These are phyloP conservation scores for Obelidium mucronatum DNA, from an alignment of 192 early-diverging fungal species.

Conservation along the genomic window DNA sequence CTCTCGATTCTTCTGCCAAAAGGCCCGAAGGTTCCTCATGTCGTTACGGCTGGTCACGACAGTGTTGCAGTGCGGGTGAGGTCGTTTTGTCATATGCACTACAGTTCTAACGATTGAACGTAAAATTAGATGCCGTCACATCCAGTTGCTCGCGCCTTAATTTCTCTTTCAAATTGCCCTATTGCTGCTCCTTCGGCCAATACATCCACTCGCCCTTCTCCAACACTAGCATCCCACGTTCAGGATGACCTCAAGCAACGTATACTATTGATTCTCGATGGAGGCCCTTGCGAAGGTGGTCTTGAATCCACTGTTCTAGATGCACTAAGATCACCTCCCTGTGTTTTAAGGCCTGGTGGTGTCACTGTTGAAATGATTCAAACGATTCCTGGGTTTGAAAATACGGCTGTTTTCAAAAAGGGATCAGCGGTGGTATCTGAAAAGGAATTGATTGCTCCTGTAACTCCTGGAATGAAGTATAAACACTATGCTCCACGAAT, in stretches of 20 bases:
- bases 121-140: conserved; percentile 79
- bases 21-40: conserved; percentile 71
- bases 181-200: conserved; percentile 99
- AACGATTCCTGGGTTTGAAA: conserved; percentile 66
- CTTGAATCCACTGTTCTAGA: conserved; percentile 96
- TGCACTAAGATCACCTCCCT: conserved; percentile 65
- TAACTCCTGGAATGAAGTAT: conserved; percentile 99
- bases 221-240: conserved; percentile 91
- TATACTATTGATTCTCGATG: conserved; percentile 90
- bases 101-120: background rate
- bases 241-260: conserved; percentile 77
- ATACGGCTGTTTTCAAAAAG: conserved; percentile 81
- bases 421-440: conserved; percentile 47
- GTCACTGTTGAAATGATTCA: conserved; percentile 82
- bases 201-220: conserved; percentile 92
- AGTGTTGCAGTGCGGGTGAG: conserved; percentile 82
- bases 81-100: background rate
- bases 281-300: conserved; percentile 86
- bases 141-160: conserved; percentile 89
- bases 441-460: conserved; percentile 64
- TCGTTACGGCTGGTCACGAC: conserved; percentile 82
- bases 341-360: conserved; percentile 92
- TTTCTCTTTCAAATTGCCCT: conserved; percentile 82
- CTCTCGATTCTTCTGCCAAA: conserved; percentile 89
- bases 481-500: conserved; percentile 95